phyloP scores from a whole-genome alignment of 2,329 filamentous ascomycete species.

The Chaetomiaceae sp. region DNA sequence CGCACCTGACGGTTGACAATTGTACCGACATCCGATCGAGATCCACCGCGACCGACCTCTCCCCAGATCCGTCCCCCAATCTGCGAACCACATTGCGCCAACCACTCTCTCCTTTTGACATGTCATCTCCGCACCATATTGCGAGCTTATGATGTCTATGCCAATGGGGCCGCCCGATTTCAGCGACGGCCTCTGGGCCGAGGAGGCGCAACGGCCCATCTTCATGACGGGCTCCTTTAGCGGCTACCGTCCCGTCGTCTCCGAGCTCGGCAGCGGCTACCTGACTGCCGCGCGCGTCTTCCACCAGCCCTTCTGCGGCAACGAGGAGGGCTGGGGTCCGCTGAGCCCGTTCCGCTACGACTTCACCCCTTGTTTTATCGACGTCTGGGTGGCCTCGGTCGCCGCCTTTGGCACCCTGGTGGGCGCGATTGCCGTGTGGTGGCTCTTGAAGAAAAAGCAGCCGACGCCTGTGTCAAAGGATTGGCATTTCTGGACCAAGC shows the following conservation, averaged over 20 bases:
- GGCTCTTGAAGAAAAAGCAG: constrained; percentile 64
- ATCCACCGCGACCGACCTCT: neutral
- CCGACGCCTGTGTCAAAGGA: constrained; percentile 66
- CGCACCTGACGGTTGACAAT: no score
- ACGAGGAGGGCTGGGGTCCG: constrained; percentile 92
- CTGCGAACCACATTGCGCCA: neutral
- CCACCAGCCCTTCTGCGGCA: constrained; percentile 74
- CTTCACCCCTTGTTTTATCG: constrained; percentile 95
- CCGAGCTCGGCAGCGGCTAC: constrained; percentile 51
- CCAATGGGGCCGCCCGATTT: constrained; percentile 33
- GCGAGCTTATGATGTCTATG: constrained; percentile 18
- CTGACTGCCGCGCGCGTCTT: constrained; percentile 45
- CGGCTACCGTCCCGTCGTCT: constrained; percentile 45
- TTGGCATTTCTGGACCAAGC: constrained; percentile 88
- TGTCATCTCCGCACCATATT: constrained; percentile 14
- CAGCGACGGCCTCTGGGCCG: constrained; percentile 24
- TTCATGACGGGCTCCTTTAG: constrained; percentile 54
- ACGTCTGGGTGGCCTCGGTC: constrained; percentile 76
- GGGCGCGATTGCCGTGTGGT: constrained; percentile 73
- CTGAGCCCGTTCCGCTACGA: constrained; percentile 82
- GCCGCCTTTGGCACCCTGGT: constrained; percentile 72
- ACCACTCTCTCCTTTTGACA: constrained; percentile 13
- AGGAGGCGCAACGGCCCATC: constrained; percentile 39
- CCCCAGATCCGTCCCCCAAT: neutral
- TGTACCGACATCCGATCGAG: neutral